Base-by-base conservation (phyloP, 129 eudicot genomes). In the Oenanthe sinensis region DNA sequence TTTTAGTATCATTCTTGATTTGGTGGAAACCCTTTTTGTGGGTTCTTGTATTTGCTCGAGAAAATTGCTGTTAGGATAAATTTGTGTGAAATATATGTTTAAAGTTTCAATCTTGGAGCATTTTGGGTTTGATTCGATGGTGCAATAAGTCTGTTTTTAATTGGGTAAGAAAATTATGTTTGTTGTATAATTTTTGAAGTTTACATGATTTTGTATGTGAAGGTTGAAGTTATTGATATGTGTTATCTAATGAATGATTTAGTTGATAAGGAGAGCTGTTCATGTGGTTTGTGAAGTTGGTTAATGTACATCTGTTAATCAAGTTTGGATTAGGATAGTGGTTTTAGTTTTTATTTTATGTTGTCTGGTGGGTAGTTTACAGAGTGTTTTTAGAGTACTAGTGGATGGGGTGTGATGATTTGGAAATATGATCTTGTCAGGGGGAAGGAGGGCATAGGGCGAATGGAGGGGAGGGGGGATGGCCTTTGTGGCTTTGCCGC, bases 21-120 rank as follows among this genome's bases (percentile, higher is more conserved):
- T n/a, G 30, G 67, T 58, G 68, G 10, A 3, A 4, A 8, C 16
- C 2, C 0, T 60, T 60, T 60, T 8, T n/a, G 63, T 8, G 65
- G 12, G 65, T 20, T 55, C 10, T 22, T 20, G 28, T 55, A 20
- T 6, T 55, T 60, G 9, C 68, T n/a, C n/a, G 3, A 60, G 1
- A 60, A 2, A 60, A n/a, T 60, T n/a, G 24, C 26, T 60, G 15
- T n/a, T n/a, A n/a, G n/a, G 33, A 24, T 60, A 2, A 24, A n/a
- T 60, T n/a, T 24, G 5, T 60, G 68, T n/a, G 15, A 4, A n/a
- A 13, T 8, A 24, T n/a, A n/a, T 60, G 68, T 9, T 3, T 9
- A 60, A 60, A 60, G 68, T 60, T 60, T 60, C 28, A n/a, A 60
- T 60, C 68, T 60, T 60, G 24, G 33, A 60, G 68, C 68, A 60